These are phyloP conservation scores for Stereocaulon alpinum DNA, from an alignment of 495 filamentous ascomycete genomes.

Conservation along the genomic window DNA sequence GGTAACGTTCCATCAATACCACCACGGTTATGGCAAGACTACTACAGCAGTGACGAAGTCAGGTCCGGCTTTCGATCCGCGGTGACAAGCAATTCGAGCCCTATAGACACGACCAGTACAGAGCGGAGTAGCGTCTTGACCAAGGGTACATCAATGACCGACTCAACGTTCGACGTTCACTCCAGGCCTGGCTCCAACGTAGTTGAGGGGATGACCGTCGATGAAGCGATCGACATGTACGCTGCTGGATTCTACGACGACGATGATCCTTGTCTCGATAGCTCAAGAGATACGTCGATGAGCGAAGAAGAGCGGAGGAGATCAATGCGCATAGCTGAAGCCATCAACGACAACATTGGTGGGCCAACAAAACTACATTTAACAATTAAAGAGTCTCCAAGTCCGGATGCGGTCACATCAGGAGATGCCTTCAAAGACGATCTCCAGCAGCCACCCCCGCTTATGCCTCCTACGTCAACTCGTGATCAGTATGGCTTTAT, in stretches of 20 bases:
- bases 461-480: slow-evolving; percentile 27
- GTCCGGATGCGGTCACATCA: slow-evolving; percentile 19
- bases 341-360: slow-evolving; percentile 17
- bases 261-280: slow-evolving; percentile 31
- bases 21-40: slow-evolving; percentile 23
- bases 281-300: slow-evolving; percentile 10
- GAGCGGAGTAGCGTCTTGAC: slow-evolving; percentile 75
- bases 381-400: slow-evolving; percentile 20
- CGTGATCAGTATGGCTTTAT: slow-evolving; percentile 89
- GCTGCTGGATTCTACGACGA: slow-evolving; percentile 68
- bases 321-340: slow-evolving; percentile 23
- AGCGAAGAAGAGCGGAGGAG: slow-evolving; percentile 19
- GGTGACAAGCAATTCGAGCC: slow-evolving; percentile 58
- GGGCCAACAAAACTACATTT: slow-evolving; percentile 25
- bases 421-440: slow-evolving; percentile 26
- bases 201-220: slow-evolving; percentile 71
- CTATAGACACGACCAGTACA: slow-evolving; percentile 56
- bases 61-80: slow-evolving; percentile 65
- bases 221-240: slow-evolving; percentile 92
- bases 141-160: slow-evolving; percentile 64
- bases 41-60: slow-evolving; percentile 40
- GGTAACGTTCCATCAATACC: slow-evolving; percentile 22
- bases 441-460: slow-evolving; percentile 23
- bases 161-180: slow-evolving; percentile 48
- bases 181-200: slow-evolving; percentile 48